Base-by-base conservation (phyloP, 164 flowering plant genomes). In the Paratinospora sagittata region DNA sequence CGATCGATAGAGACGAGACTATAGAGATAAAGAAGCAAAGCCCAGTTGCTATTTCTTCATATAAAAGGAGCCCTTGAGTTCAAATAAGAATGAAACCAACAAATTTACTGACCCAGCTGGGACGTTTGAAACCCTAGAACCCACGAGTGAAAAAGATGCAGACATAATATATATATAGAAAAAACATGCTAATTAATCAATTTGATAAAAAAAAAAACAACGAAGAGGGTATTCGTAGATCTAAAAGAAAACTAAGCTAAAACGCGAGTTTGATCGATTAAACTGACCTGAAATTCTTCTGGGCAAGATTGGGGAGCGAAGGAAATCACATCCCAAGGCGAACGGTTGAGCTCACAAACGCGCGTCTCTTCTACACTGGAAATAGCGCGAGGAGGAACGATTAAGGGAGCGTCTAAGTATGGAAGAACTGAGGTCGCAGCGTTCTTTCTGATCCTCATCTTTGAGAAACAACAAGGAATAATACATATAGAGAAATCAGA, bases 261-360 rank as follows among this genome's bases (percentile, higher is more conserved):
- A 63, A 30, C 11, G 27, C 43, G 63, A 66, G 47, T 27, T 17
- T 21, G 26, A 67, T 19, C 1, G 23, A 23, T 62, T 45, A 8
- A 19, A 33, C 72, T 63, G 34, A 72, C 79, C 73, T 68, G 58
- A 58, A 14, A 68, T 14, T 55, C 67, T 12, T 70, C 45, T 27
- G 65, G 36, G 62, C 49, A 72, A 52, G 63, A 63, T 63, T 77
- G 73, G 43, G 65, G 63, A 52, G 72, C 5, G 77, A 81, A 74
- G 3, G 83, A 23, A 66, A 81, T 75, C 72, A 84, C 85, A 81
- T 87, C 91, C 91, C 91, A 87, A 10, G 86, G 87, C 26, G 89
- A 84, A 73, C 75, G 83, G 75, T 84, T 87, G 52, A 85, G 82
- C 81, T 84, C 72, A 76, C 88, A 85, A 52, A 81, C 79, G 71